phyloP scores from a whole-genome alignment of 768 basidiomycete species.

The Leccinum subgranulosum region DNA sequence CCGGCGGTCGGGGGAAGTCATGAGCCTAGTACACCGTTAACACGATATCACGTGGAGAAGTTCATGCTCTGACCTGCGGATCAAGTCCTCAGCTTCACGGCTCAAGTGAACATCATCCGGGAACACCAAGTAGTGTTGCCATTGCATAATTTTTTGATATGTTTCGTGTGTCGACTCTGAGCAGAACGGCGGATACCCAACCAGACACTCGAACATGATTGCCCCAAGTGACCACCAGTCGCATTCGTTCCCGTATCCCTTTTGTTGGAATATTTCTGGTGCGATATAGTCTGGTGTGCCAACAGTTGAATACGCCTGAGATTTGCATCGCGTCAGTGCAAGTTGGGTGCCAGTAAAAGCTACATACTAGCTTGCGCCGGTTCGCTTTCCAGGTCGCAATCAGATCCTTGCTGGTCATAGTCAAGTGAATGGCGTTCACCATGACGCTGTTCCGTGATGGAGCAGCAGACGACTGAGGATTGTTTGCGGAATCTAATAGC shows the following conservation, averaged over 20 bases:
- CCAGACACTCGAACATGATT: constrained; percentile 97
- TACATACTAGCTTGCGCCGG: constrained; percentile 83
- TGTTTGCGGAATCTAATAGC: constrained; percentile 65
- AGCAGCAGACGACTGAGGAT: constrained; percentile 39
- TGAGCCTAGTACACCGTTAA: constrained; percentile 49
- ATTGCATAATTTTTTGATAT: constrained; percentile 97
- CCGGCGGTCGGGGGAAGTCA: constrained; percentile 80
- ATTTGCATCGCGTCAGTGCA: neutral
- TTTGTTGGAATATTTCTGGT: constrained; percentile 93
- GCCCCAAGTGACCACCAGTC: constrained; percentile 99
- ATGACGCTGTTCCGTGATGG: constrained; percentile 87
- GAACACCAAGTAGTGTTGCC: constrained; percentile 81
- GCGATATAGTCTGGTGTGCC: constrained; percentile 98
- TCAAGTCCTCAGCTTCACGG: constrained; percentile 85
- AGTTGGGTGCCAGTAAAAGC: neutral
- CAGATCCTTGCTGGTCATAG: constrained; percentile 89
- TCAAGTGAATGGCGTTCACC: constrained; percentile 96
- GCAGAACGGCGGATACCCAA: constrained; percentile 97
- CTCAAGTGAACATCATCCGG: constrained; percentile 95
- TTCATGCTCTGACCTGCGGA: constrained; percentile 57
- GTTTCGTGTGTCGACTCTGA: constrained; percentile 96
- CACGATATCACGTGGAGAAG: neutral
- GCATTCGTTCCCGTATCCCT: constrained; percentile 97
- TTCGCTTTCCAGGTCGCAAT: constrained; percentile 99
- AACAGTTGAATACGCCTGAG: constrained; percentile 93